Percentiles rank a stretch among this genome's conserved stretches.
Conservation (phyloP, 495 filamentous ascomycete genomes). For the Neurospora sp. region DNA sequence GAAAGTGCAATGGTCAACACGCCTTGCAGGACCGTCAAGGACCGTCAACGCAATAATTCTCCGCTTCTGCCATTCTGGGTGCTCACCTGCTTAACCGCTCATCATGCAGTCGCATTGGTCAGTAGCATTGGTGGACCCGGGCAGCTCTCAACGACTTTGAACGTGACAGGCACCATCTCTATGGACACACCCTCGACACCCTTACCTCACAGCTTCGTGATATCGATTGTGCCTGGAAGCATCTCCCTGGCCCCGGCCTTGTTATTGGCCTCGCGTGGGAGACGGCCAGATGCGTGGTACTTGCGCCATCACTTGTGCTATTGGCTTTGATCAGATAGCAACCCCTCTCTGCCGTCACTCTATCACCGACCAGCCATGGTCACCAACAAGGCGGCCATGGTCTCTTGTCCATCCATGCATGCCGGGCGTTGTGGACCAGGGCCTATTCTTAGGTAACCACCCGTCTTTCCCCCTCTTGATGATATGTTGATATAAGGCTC, state of each 20-base stretch:
- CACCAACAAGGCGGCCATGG: background rate
- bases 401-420: background rate
- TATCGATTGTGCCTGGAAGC: slow-evolving; percentile 8
- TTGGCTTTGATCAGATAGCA: background rate
- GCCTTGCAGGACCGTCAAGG: background rate
- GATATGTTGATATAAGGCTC: slow-evolving; percentile 38
- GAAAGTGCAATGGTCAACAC: background rate
- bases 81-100: slow-evolving; percentile 31
- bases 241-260: slow-evolving; percentile 5
- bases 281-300: background rate
- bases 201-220: slow-evolving; percentile 10
- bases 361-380: background rate
- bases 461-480: slow-evolving; percentile 10
- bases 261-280: slow-evolving; percentile 17
- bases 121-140: slow-evolving; percentile 13
- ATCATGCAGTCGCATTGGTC: slow-evolving; percentile 27
- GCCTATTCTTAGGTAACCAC: slow-evolving; percentile 13
- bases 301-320: background rate
- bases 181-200: background rate
- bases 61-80: background rate
- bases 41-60: background rate
- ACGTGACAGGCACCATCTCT: slow-evolving; percentile 4
- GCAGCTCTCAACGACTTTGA: background rate
- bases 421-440: background rate
- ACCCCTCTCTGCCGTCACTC: background rate